Base-by-base conservation (phyloP, 2,329 filamentous ascomycete species). In the Xylariaceae sp. region DNA sequence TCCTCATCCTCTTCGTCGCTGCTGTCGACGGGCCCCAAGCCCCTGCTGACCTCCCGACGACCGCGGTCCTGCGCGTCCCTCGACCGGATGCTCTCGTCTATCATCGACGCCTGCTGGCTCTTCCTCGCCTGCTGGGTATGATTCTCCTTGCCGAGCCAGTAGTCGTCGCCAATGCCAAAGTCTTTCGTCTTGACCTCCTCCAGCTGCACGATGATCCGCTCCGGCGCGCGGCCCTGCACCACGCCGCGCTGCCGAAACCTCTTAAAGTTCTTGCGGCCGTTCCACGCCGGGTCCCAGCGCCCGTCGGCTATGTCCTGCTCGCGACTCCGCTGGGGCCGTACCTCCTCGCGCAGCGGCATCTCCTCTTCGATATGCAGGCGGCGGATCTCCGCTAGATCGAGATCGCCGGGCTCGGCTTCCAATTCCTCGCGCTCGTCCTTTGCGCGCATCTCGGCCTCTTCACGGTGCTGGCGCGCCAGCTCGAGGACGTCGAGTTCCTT, bases 231-330 rank as follows among this genome's bases (percentile, higher is more conserved):
- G 19, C 49, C 73, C 67, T 2, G 55, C 48, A 4, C 50, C 16
- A 76, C 76, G 18, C 78, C 82, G 39, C 78, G 72, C 41, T 72
- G 73, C 17, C 75, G 73, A 58, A 98, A 98, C 54, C 81, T 86
- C 63, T 98, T 98, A 69, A 95, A 98, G 59, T 98, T 97, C 64
- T 89, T 91, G 33, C 91, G 77, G 1, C 91, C 93, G 59, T 96
- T 95, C 93, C 93, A 98, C 30, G 74, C 75, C 1, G 88, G 81
- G 51, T 96, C 79, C 90, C 91, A 96, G 31, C 87, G 75, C 4
- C 74, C 72, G 33, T 71, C 68, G 2, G 66, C 69, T 34, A 73
- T 61, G 16, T 77, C 73, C 42, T 71, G 65, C n/a, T 82, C 78
- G 15, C 73, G 65, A 4, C 52, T 53, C 16, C 59, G 47, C 55